Evolutionary conservation across 768 basidiomycete genomes (phyloP).

Genomic region (Clitopilus hobsonii): DNA sequence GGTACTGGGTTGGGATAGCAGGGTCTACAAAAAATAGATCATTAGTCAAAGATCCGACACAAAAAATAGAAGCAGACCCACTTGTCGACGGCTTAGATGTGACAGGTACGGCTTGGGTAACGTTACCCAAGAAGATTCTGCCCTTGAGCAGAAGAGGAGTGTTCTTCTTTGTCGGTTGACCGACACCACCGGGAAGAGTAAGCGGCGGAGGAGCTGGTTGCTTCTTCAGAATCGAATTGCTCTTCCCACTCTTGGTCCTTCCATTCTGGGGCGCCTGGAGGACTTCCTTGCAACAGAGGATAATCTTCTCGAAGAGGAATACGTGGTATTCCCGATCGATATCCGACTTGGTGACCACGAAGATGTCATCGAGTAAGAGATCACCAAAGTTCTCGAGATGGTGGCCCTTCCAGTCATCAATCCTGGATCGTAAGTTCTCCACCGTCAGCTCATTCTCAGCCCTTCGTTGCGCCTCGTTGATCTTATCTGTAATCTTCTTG

Average conservation of each 20-base stretch:
- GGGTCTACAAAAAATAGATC: conserved; percentile 31
- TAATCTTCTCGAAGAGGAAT: conserved; percentile 98
- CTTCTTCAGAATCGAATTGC: conserved; percentile 86
- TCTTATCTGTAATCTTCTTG: conserved; percentile 90
- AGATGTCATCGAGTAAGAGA: conserved; percentile 91
- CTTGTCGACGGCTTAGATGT: conserved; percentile 56
- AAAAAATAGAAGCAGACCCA: conserved; percentile 31
- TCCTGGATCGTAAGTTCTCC: conserved; percentile 75
- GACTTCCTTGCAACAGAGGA: conserved; percentile 97
- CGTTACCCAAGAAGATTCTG: conserved; percentile 95
- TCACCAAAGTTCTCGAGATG: conserved; percentile 92
- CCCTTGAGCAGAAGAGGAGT: conserved; percentile 89
- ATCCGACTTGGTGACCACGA: conserved; percentile 93
- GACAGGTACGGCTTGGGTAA: conserved; percentile 72
- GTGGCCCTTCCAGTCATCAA: conserved; percentile 99
- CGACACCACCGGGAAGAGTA: conserved; percentile 43
- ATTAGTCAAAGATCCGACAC: conserved; percentile 5
- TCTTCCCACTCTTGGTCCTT: conserved; percentile 74
- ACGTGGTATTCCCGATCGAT: conserved; percentile 98
- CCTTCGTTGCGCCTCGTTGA: conserved; percentile 92
- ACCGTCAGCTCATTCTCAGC: conserved; percentile 91
- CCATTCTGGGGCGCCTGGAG: conserved; percentile 49
- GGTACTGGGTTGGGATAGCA: conserved; percentile 54
- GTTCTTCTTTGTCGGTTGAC: conserved; percentile 65
- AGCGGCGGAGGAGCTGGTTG: conserved; percentile 48